Base-by-base conservation (phyloP, 768 basidiomycete genomes). In the Tricholoma terreum region DNA sequence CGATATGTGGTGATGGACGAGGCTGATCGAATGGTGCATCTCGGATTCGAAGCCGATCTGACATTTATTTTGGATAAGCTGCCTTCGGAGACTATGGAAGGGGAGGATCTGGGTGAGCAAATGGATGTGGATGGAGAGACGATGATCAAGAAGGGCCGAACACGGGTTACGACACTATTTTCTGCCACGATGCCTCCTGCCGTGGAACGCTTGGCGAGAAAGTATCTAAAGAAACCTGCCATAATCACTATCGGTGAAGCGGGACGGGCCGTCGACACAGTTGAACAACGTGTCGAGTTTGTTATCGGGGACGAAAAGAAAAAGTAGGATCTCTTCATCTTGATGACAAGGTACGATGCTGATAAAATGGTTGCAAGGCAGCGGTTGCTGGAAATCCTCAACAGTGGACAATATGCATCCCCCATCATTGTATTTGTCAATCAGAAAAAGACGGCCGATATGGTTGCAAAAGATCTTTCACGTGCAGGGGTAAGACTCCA, bases 1-100 rank as follows among this genome's bases (percentile, higher is more conserved):
- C 92, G 93, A 2, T 98, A 99, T 68, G 88, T 99, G 58, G 96
- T 99, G 63, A 97, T 99, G 97, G 97, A 99, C 71, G 97, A 99
- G 79, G 97, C 97, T 14, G 97, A 99, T 71, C 85, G 97, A 52
- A 98, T 99, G 97, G 95, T 99, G 59, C 87, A 95, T 67, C 85
- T 98, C 30, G 97, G 97, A 14, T 99, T 99, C 69, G 97, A 99
- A 72, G 84, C 82, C 14, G 95, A 97, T 69, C 75, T 99, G 46
- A 93, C 90, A 22, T 97, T 92, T 71, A 98, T 99, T 65, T 76
- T 99, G 59, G 96, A 98, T 73, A 84, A 92, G 57, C 80, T 98
- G 58, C 97, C 96, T 12, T 79, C 83, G 3, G 92, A 91, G 56
- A 84, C 90, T 49, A 86, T 97, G 83, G 85, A 90, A 63, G 94